phyloP scores from a whole-genome alignment of 306 rosid species.

The Ormosia semicastrata region DNA sequence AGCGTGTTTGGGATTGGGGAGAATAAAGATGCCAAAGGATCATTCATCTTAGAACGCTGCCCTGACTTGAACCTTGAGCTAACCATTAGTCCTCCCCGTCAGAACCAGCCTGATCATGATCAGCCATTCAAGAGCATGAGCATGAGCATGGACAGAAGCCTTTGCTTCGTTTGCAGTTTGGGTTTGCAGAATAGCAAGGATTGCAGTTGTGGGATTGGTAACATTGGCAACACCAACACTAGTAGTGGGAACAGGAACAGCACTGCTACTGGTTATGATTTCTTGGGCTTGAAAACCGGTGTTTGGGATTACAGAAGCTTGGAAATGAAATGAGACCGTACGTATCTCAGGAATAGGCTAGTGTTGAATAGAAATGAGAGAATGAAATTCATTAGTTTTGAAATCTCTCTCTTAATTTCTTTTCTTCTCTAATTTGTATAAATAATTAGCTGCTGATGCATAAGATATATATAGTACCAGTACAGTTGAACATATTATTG shows the following conservation, averaged over 20 bases:
- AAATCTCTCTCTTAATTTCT: background rate
- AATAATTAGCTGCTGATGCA: conserved; percentile 50
- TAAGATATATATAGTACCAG: conserved; percentile 48
- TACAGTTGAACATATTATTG: conserved; percentile 49
- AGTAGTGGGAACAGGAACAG: conserved; percentile 19
- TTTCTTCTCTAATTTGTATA: conserved; percentile 42
- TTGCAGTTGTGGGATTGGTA: conserved; percentile 46
- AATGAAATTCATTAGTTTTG: conserved; percentile 30
- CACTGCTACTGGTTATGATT: conserved; percentile 57
- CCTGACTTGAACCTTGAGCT: conserved; percentile 93
- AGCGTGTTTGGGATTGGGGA: conserved; percentile 19
- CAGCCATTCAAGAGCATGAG: conserved; percentile 28
- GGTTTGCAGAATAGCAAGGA: conserved; percentile 44
- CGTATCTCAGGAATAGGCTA: background rate
- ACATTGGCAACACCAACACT: conserved; percentile 5
- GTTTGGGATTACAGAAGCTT: conserved; percentile 83
- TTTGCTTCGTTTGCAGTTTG: conserved; percentile 45
- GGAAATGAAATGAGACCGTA: conserved; percentile 56
- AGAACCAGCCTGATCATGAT: conserved; percentile 30
- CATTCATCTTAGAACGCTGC: conserved; percentile 36
- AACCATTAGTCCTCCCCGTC: conserved; percentile 82
- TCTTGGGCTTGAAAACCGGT: conserved; percentile 74
- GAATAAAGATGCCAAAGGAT: conserved; percentile 20
- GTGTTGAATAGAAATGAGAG: conserved; percentile 33
- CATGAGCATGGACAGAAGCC: conserved; percentile 25